These are phyloP conservation scores for Capronia epimyces DNA, from an alignment of 2,329 filamentous ascomycete genomes.

Conservation along the genomic window DNA sequence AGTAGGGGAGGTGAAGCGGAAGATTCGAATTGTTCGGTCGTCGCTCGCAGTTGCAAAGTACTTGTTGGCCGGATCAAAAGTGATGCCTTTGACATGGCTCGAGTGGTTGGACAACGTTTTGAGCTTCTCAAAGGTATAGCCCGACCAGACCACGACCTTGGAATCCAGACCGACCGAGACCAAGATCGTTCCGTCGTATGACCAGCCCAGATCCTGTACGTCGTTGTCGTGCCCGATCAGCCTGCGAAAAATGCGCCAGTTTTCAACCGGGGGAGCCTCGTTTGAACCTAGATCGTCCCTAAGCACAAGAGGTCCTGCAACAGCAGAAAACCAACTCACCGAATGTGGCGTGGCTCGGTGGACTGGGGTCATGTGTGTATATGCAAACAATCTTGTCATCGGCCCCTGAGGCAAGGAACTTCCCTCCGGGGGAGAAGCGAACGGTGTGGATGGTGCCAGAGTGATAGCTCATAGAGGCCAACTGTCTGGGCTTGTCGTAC, in stretches of 20 bases:
- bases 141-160: constrained; percentile 97
- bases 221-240: constrained; percentile 97
- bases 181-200: constrained; percentile 87
- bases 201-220: constrained; percentile 97
- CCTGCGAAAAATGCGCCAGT: constrained; percentile 92
- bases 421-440: constrained; percentile 89
- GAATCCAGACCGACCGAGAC: constrained; percentile 96
- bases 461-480: constrained; percentile 97
- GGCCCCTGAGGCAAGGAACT: constrained; percentile 91
- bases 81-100: constrained; percentile 97
- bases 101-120: constrained; percentile 90
- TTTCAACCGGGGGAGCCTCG: constrained; percentile 88
- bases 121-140: constrained; percentile 94
- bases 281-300: constrained; percentile 57
- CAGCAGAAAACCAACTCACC: constrained; percentile 48
- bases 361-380: constrained; percentile 80
- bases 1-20: constrained; percentile 83
- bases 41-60: constrained; percentile 98
- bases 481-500: constrained; percentile 77
- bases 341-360: constrained; percentile 72
- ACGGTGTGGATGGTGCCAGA: constrained; percentile 96
- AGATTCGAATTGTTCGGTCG: constrained; percentile 93
- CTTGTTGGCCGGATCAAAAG: constrained; percentile 97
- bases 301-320: constrained; percentile 9
- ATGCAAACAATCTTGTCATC: constrained; percentile 99